A percentile compares a stretch with the other conserved stretches of the same genome.
Evolutionary conservation across 306 rosid species (phyloP).

Genomic region (Acacia crassicarpa): DNA sequence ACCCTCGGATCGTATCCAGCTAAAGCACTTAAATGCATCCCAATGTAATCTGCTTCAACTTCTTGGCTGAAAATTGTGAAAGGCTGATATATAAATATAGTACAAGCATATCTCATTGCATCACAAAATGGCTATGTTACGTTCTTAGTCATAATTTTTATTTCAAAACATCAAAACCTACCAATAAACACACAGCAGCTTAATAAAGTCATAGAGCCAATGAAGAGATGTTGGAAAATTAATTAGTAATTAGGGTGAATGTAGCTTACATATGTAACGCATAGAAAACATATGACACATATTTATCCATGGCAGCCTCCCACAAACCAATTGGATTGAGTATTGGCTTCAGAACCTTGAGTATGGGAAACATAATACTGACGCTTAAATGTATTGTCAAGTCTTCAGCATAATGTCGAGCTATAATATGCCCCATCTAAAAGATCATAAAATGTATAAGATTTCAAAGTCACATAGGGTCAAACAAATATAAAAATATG

Average conservation of each 20-base stretch:
- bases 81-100: neutral
- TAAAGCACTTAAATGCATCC: constrained; percentile 61
- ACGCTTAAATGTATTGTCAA: constrained; percentile 40
- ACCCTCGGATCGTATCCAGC: constrained; percentile 74
- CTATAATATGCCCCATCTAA: constrained; percentile 83
- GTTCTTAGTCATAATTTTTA: neutral
- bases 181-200: neutral
- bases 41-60: constrained; percentile 82
- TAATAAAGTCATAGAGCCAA: neutral
- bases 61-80: constrained; percentile 52
- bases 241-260: neutral
- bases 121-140: neutral
- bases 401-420: constrained; percentile 70
- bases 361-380: too few relatives aligned
- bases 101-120: neutral
- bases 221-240: neutral
- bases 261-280: constrained; percentile 44
- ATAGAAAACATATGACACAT: constrained; percentile 53
- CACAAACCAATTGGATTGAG: constrained; percentile 52
- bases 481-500: neutral
- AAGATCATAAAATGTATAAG: neutral
- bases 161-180: neutral
- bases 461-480: neutral
- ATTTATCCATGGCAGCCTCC: constrained; percentile 54
- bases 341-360: constrained; percentile 49